phyloP scores from a whole-genome alignment of 75 land plant species.

The Adiantum capillusveneris region DNA sequence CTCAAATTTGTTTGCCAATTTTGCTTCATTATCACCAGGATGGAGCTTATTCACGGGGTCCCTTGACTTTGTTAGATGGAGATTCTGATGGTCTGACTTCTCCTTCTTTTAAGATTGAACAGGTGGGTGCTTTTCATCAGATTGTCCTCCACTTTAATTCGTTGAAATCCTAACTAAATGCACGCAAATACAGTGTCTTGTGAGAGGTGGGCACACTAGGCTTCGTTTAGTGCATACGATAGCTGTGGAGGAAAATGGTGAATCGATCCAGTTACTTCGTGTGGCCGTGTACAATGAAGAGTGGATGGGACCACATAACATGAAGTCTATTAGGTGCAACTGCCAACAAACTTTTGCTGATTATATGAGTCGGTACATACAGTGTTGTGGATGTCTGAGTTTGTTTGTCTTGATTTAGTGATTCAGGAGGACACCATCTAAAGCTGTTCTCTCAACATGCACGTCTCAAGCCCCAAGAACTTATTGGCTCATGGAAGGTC shows the following conservation, averaged over 20 bases:
- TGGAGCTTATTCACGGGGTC: slow-evolving; percentile 97
- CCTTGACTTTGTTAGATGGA: slow-evolving; percentile 58
- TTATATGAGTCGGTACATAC: neutral
- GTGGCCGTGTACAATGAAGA: slow-evolving; percentile 88
- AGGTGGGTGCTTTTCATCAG: slow-evolving; percentile 40
- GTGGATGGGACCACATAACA: slow-evolving; percentile 72
- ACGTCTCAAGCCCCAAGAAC: slow-evolving; percentile 57
- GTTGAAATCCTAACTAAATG: neutral
- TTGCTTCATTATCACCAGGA: slow-evolving; percentile 47
- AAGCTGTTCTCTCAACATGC: slow-evolving; percentile 66
- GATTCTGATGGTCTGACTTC: slow-evolving; percentile 45
- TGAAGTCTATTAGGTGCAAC: slow-evolving; percentile 53
- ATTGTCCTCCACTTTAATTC: too few relatives aligned
- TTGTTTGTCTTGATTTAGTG: slow-evolving; percentile 7
- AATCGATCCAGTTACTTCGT: slow-evolving; percentile 68
- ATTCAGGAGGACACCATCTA: slow-evolving; percentile 19
- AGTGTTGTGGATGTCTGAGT: neutral
- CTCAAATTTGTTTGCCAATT: too few relatives aligned
- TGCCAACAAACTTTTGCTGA: neutral
- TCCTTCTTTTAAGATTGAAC: slow-evolving; percentile 75
- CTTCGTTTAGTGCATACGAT: slow-evolving; percentile 90
- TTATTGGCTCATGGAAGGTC: slow-evolving; percentile 90
- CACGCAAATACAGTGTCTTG: slow-evolving; percentile 56
- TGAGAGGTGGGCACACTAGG: slow-evolving; percentile 89
- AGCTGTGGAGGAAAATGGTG: slow-evolving; percentile 61